Evolutionary conservation across 345 rosid genomes (phyloP).

Genomic region (Eucalyptus urophylla): DNA sequence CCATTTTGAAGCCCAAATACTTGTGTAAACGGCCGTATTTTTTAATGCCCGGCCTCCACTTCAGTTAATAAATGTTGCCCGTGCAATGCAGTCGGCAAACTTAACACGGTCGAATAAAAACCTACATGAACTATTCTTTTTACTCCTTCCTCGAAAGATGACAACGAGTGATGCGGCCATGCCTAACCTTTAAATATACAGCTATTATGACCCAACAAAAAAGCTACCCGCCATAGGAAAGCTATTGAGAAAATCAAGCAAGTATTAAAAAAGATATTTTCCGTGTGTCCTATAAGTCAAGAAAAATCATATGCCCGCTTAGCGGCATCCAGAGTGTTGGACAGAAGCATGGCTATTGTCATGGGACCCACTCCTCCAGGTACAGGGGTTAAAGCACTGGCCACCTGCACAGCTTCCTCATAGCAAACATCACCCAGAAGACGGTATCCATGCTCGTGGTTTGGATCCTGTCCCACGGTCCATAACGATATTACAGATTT

Average conservation of each 20-base stretch:
- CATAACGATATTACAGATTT: neutral
- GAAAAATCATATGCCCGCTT: conserved; percentile 22
- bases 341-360: conserved; percentile 89
- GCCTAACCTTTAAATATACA: neutral
- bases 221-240: neutral
- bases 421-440: conserved; percentile 78
- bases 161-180: neutral
- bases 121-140: neutral
- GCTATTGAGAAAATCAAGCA: neutral
- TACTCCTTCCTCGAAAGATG: neutral
- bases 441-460: conserved; percentile 61
- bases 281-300: neutral
- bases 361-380: conserved; percentile 94
- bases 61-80: neutral
- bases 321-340: conserved; percentile 75
- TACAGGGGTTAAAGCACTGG: conserved; percentile 76
- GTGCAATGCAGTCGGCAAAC: neutral
- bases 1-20: neutral
- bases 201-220: neutral
- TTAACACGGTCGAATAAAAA: neutral
- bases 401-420: conserved; percentile 70
- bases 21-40: neutral
- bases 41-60: neutral
- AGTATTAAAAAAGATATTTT: neutral
- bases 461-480: conserved; percentile 44